Evolutionary conservation across 2,329 filamentous ascomycete species (phyloP), one percentile per base, ranked within the genome.

Genomic region (Colletotrichum sp.): DNA sequence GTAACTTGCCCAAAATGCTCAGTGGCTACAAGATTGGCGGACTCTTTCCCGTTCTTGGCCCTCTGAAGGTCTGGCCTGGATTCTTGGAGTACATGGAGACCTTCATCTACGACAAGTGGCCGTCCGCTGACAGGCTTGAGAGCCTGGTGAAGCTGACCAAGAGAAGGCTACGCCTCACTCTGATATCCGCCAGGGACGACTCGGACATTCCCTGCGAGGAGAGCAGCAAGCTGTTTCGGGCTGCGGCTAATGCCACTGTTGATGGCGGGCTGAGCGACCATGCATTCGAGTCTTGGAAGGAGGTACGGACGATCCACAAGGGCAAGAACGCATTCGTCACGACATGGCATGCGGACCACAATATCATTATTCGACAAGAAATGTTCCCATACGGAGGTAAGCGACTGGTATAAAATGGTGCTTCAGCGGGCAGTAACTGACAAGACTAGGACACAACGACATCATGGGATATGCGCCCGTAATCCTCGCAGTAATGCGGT

Each of bases 161-260:
- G 77, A 88, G 78, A 77, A 87, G 87, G 81, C 78, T 97, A 12
- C 89, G 93, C 26, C 85, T 98, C 24, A 92, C 91, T 59, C 86
- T 98, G 57, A 86, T 99, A 4, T 96, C 98, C 80, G 95, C 96
- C 18, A 89, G 90, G 70, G 92, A 98, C 81, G 96, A 99, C 82
- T 87, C 87, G 75, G 95, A 98, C 79, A 98, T 99, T 76, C 93
- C 95, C 0, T 96, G 92, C 86, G 89, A 87, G 2, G 93, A 96
- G 81, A 92, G 92, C 59, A 90, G 93, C 79, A 88, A 87, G 78
- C 84, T 95, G 2, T 95, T 95, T 81, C 86, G 86, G 34, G 88
- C 90, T 1, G 91, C 92, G 0, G 90, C 90, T 3, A 89, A 88
- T 69, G 90, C 90, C 60, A 87, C 88, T 3, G 82, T 86, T 4